Conservation (phyloP, 2,329 filamentous ascomycete genomes). For the Pseudogymnoascus sp. region DNA sequence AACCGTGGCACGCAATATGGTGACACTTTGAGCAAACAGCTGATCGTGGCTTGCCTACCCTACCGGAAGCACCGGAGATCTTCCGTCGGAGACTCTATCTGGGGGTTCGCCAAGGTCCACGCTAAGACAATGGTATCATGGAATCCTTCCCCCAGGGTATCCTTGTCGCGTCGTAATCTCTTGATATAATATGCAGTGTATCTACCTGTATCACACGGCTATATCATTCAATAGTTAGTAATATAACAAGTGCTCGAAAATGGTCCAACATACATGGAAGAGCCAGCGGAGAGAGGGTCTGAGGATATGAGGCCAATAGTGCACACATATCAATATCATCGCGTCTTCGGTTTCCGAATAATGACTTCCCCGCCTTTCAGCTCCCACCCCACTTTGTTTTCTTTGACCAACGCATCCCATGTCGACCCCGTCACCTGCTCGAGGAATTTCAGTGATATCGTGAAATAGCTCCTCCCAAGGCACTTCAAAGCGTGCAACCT, state of each 20-base stretch:
- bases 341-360: slow-evolving; percentile 56
- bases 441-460: slow-evolving; percentile 58
- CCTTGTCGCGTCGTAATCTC: not conserved
- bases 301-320: not conserved
- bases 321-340: slow-evolving; percentile 24
- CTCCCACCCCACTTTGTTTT: slow-evolving; percentile 78
- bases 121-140: not conserved
- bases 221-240: not conserved
- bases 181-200: not conserved
- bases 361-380: slow-evolving; percentile 63
- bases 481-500: slow-evolving; percentile 75
- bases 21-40: not conserved
- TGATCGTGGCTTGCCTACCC: not conserved
- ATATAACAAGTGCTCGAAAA: not conserved
- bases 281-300: not conserved
- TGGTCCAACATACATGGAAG: not conserved
- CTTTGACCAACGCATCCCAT: slow-evolving; percentile 64
- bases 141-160: not conserved
- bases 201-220: slow-evolving; percentile 1
- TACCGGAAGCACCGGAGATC: not conserved
- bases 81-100: not conserved
- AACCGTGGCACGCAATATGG: slow-evolving; percentile 2
- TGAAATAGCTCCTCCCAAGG: slow-evolving; percentile 73
- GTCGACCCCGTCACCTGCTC: slow-evolving; percentile 57
- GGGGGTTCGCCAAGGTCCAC: not conserved